Conservation (phyloP, 1,284 basidiomycete species). For the Sutorius eximius region DNA sequence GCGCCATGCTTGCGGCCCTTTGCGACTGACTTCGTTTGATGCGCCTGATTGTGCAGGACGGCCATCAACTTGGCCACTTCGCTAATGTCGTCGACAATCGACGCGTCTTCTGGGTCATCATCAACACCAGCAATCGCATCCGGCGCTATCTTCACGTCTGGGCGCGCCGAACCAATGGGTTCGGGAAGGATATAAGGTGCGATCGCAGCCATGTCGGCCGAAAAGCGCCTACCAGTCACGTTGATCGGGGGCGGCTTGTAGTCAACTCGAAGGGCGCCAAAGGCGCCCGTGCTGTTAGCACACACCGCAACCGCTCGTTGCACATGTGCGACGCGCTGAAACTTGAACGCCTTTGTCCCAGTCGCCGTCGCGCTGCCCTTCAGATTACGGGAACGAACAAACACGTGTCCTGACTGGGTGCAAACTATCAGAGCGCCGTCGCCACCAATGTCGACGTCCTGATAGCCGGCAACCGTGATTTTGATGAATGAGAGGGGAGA, state of each 20-base stretch:
- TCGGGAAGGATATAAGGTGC: constrained; percentile 50
- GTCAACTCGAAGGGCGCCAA: constrained; percentile 83
- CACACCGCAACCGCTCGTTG: constrained; percentile 86
- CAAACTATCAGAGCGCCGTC: constrained; percentile 92
- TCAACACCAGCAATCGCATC: constrained; percentile 25
- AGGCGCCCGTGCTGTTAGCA: constrained; percentile 87
- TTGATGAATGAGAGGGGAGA: neutral
- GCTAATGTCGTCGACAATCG: constrained; percentile 51
- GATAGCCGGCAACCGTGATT: constrained; percentile 12
- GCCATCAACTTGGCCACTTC: constrained; percentile 44
- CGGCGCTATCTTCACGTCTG: neutral
- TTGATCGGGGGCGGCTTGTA: constrained; percentile 60
- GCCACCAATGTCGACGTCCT: constrained; percentile 87
- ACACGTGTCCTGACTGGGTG: constrained; percentile 94
- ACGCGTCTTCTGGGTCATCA: constrained; percentile 44
- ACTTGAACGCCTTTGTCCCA: constrained; percentile 71
- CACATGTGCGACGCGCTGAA: constrained; percentile 77
- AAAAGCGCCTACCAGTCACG: constrained; percentile 59
- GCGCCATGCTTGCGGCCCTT: constrained; percentile 48
- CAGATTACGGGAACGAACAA: constrained; percentile 68
- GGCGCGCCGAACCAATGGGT: neutral
- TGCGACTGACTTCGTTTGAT: constrained; percentile 29
- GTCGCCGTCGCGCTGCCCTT: constrained; percentile 38
- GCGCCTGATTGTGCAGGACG: constrained; percentile 35
- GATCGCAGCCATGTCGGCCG: constrained; percentile 66